Evolutionary conservation across 257 asterid species (phyloP), one percentile per base, ranked within the genome.

Genomic region (Solanum pennellii): DNA sequence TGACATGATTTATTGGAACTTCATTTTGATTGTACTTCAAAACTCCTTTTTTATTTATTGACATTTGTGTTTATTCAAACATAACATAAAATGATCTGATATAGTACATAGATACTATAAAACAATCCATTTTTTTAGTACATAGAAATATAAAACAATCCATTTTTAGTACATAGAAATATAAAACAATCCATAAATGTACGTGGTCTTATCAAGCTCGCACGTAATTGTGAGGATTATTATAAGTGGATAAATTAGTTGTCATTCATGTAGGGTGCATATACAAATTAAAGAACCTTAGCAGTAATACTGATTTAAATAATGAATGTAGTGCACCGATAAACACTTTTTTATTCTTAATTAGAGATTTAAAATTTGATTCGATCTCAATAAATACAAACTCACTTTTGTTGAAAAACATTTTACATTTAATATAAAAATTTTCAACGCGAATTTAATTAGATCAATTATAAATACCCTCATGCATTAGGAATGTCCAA

Each of bases 391-490:
- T 27, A 10, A 7, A 7, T 29, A 7, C 3, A 8, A 69, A 69
- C 0, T 1, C 2, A 16, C 6, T 33, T 14, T 27, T 69, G 1
- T 29, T 29, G 18, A 0, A 3, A 29, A 7, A 69, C 3, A 13
- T 29, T 29, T 69, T 69, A 29, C 3, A 3, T 7, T 9, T 13
- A 69, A 29, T 68, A 25, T 68, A 5, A 7, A 6, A 7, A 1
- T 7, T 29, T 69, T 8, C 2, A 3, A 29, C 11, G 2, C 0
- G 0, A 29, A 29, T 29, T 69, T 5, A 14, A 0, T 15, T 5
- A 2, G 3, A 0, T 16, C 41, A 33, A 27, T 27, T 27, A 13
- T 9, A 18, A 59, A 29, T 29, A 29, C 29, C 20, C 85, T 41
- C 45, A 49, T 47, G 45, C 44, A 49, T 82, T 82, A 49, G 68